A percentile compares a stretch with the other conserved stretches of the same genome.
phyloP scores from a whole-genome alignment of 2,329 filamentous ascomycete species.

The Penicillium sp. region DNA sequence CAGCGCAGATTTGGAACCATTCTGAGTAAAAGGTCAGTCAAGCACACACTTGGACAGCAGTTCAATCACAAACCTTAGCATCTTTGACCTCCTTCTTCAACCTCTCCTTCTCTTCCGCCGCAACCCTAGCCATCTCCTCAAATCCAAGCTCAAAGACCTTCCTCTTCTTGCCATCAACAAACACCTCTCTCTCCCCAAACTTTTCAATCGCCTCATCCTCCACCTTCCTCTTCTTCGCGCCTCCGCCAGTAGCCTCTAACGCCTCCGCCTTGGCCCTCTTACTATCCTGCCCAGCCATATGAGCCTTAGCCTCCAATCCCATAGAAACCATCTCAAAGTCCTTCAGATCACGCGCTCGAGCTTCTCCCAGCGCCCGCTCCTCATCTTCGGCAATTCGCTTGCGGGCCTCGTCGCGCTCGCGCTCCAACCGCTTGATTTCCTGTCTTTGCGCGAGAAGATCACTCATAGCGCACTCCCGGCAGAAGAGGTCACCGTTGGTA shows the following conservation, averaged over 20 bases:
- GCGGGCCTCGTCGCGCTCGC: conserved; percentile 61
- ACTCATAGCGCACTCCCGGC: conserved; percentile 85
- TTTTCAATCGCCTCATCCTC: conserved; percentile 28
- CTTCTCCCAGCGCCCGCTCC: conserved; percentile 67
- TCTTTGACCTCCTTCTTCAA: conserved; percentile 70
- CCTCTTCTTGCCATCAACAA: conserved; percentile 58
- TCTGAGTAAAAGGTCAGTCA: conserved; percentile 22
- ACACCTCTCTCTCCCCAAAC: conserved; percentile 44
- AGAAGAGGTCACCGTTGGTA: conserved; percentile 82
- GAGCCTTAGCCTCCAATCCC: conserved; percentile 50
- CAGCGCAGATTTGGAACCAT: conserved; percentile 64
- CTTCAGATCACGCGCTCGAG: conserved; percentile 66
- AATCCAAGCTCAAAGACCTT: conserved; percentile 81
- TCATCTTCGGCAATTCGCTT: conserved; percentile 64
- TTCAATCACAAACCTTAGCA: conserved; percentile 57
- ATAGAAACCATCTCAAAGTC: conserved; percentile 87
- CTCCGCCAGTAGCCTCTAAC: conserved; percentile 1
- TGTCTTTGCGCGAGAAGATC: conserved; percentile 91
- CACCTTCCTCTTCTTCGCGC: conserved; percentile 30
- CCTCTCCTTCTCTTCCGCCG: conserved; percentile 68
- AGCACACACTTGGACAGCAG: background rate
- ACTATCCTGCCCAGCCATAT: background rate
- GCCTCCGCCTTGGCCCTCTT: conserved; percentile 10
- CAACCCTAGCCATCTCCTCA: conserved; percentile 71
- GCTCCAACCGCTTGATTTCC: conserved; percentile 82